Evolutionary conservation across 441 rosid genomes (phyloP).

Genomic region (Populus hybrid): DNA sequence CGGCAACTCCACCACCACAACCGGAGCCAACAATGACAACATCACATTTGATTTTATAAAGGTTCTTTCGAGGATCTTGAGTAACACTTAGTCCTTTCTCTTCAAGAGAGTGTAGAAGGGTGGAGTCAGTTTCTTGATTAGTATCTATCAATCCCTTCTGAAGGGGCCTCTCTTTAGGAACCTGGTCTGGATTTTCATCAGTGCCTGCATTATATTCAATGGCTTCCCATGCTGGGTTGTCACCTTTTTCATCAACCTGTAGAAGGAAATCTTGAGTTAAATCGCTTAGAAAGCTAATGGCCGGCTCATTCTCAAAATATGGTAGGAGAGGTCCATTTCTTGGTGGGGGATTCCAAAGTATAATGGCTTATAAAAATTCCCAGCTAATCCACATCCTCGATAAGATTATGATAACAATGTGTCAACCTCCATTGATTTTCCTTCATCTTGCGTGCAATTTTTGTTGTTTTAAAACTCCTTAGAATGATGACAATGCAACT

Average conservation of each 20-base stretch:
- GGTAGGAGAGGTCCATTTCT: background rate
- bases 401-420: background rate
- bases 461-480: background rate
- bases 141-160: conserved; percentile 73
- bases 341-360: background rate
- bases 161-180: conserved; percentile 50
- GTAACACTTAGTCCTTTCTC: conserved; percentile 55
- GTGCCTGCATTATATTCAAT: conserved; percentile 44
- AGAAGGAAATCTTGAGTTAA: background rate
- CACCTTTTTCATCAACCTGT: conserved; percentile 58
- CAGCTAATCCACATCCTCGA: background rate
- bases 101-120: conserved; percentile 45
- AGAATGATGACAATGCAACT: background rate
- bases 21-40: conserved; percentile 81
- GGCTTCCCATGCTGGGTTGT: conserved; percentile 74
- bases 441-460: too few species aligned
- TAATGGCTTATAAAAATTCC: background rate
- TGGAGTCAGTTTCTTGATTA: conserved; percentile 36
- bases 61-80: conserved; percentile 21
- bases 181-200: conserved; percentile 13
- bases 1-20: conserved; percentile 94
- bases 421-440: background rate
- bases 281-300: too few species aligned
- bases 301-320: too few species aligned
- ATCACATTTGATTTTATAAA: conserved; percentile 64